Evolutionary conservation across 805 yeast genomes (phyloP).

Genomic region (Cyberlindnera japonica): DNA sequence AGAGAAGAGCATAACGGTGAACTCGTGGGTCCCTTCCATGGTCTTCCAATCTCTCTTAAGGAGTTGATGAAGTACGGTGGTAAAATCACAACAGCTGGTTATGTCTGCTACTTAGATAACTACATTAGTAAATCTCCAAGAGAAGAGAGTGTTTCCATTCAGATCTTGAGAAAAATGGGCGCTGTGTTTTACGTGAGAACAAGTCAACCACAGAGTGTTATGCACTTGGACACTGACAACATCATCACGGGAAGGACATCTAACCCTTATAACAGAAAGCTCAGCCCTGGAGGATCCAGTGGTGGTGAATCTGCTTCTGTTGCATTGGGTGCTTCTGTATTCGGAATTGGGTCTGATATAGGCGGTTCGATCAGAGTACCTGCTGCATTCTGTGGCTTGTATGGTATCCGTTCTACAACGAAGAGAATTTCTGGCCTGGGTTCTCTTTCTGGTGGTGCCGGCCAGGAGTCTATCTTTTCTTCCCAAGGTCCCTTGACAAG

Average conservation of each 20-base stretch:
- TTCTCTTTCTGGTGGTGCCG: conserved; percentile 28
- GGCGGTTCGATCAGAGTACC: conserved; percentile 72
- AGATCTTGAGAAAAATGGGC: conserved; percentile 32
- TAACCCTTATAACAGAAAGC: conserved; percentile 54
- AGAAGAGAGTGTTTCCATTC: conserved; percentile 47
- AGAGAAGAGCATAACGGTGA: conserved; percentile 37
- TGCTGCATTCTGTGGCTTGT: conserved; percentile 59
- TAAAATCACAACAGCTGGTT: conserved; percentile 56
- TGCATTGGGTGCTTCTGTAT: conserved; percentile 51
- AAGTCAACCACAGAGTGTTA: conserved; percentile 64
- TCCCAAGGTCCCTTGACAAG: conserved; percentile 70
- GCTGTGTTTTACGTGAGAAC: conserved; percentile 65
- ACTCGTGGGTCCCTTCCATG: conserved; percentile 64
- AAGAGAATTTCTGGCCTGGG: conserved; percentile 37
- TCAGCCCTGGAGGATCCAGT: conserved; percentile 67
- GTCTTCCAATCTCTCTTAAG: conserved; percentile 63
- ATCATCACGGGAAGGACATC: conserved; percentile 56
- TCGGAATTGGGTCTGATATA: conserved; percentile 68
- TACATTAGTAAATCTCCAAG: conserved; percentile 32
- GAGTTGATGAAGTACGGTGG: conserved; percentile 60
- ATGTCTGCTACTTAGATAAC: conserved; percentile 50
- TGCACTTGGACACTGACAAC: conserved; percentile 65
- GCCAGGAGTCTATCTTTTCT: conserved; percentile 57
- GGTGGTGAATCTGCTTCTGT: conserved; percentile 71
- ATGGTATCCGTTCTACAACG: conserved; percentile 60